phyloP scores from a whole-genome alignment of 805 yeast species.

The Sungouiozyma intestinalis region DNA sequence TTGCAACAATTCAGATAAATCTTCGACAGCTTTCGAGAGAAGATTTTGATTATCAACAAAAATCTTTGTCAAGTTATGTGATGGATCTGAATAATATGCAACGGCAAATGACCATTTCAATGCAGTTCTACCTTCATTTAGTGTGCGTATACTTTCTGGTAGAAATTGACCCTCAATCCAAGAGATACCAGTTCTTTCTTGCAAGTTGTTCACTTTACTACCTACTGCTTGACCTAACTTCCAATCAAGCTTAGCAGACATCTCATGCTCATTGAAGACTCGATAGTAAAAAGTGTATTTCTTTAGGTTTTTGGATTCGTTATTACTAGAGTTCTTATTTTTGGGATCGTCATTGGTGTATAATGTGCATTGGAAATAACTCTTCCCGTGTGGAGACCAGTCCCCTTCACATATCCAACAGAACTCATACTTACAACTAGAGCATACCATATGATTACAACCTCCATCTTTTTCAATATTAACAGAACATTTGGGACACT shows the following conservation, averaged over 20 bases:
- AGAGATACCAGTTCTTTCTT: conserved; percentile 52
- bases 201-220: conserved; percentile 50
- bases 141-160: conserved; percentile 54
- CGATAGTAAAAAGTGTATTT: conserved; percentile 69
- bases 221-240: conserved; percentile 54
- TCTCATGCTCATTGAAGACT: conserved; percentile 65
- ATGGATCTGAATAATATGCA: conserved; percentile 50
- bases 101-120: conserved; percentile 88
- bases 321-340: conserved; percentile 10
- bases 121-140: conserved; percentile 61
- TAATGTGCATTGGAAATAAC: conserved; percentile 57
- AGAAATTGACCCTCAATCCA: conserved; percentile 87
- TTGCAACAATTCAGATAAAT: conserved; percentile 48
- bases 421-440: conserved; percentile 65
- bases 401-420: conserved; percentile 86
- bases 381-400: conserved; percentile 62
- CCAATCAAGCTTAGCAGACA: conserved; percentile 63
- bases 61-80: conserved; percentile 44
- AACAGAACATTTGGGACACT: conserved; percentile 73
- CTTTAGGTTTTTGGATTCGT: conserved; percentile 33
- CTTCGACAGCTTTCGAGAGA: conserved; percentile 57
- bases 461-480: conserved; percentile 92
- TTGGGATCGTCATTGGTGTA: conserved; percentile 36
- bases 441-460: conserved; percentile 92
- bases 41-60: conserved; percentile 64